A percentile compares a stretch with the other conserved stretches of the same genome.
These are phyloP conservation scores for Triangularia verruculosa DNA, from an alignment of 2,329 filamentous ascomycete species.

Conservation along the genomic window DNA sequence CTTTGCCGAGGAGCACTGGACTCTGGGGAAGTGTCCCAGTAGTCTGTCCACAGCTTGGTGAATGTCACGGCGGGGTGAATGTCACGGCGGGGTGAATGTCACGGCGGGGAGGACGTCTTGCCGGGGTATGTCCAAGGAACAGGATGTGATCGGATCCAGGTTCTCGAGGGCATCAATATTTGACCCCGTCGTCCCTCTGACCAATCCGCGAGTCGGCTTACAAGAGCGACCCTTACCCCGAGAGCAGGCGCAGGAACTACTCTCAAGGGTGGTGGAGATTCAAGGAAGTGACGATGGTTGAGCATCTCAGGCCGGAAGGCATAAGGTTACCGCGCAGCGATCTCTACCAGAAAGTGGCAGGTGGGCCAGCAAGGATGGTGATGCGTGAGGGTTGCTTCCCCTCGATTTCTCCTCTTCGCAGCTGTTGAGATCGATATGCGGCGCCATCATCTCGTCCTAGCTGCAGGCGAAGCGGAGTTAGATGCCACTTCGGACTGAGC, in stretches of 20 bases:
- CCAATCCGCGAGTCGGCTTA: not conserved
- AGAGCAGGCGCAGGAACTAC: not conserved
- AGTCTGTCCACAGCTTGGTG: not conserved
- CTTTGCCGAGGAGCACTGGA: conserved; percentile 2
- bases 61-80: too few species aligned
- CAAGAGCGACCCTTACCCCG: not conserved
- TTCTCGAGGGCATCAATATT: not conserved
- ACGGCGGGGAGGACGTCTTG: not conserved
- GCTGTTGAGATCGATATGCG: not conserved
- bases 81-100: not conserved
- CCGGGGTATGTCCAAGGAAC: not conserved
- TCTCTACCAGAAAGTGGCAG: not conserved
- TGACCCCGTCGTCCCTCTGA: not conserved
- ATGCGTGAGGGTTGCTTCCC: not conserved
- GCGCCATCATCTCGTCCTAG: not conserved
- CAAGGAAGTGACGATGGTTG: not conserved
- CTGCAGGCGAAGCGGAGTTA: conserved; percentile 1
- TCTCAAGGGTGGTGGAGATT: not conserved
- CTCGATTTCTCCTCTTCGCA: not conserved
- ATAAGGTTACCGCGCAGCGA: not conserved
- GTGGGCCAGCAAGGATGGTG: conserved; percentile 1
- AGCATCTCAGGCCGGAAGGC: conserved; percentile 2
- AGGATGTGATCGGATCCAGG: not conserved
- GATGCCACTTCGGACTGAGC: not conserved
- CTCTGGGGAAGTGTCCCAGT: not conserved